These are phyloP conservation scores for Tripidium arundinaceum DNA, from an alignment of 202 grass and related monocot species.

Conservation along the genomic window DNA sequence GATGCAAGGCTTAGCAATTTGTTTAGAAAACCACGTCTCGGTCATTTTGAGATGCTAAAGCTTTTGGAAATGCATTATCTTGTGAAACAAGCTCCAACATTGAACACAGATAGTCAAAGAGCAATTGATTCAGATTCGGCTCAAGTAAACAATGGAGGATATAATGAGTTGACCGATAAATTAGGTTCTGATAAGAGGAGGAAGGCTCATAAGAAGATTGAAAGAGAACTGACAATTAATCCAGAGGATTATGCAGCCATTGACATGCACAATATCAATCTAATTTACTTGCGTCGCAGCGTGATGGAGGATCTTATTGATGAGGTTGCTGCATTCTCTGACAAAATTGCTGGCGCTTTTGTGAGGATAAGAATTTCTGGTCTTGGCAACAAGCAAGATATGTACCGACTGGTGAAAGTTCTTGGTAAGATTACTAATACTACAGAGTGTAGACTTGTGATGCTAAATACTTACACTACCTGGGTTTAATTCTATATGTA, in stretches of 20 bases:
- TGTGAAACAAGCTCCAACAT: conserved; percentile 54
- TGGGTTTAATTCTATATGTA: conserved; percentile 50
- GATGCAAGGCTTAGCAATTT: conserved; percentile 68
- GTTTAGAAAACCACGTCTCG: conserved; percentile 67
- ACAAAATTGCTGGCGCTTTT: conserved; percentile 88
- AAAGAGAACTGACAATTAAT: conserved; percentile 53
- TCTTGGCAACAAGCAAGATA: conserved; percentile 86
- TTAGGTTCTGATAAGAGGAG: conserved; percentile 49
- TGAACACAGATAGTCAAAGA: conserved; percentile 45
- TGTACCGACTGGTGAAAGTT: conserved; percentile 97
- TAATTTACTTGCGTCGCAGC: conserved; percentile 86
- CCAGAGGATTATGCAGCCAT: conserved; percentile 87
- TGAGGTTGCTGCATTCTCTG: conserved; percentile 56
- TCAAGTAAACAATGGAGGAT: conserved; percentile 55
- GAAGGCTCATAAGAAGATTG: conserved; percentile 61
- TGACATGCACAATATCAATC: conserved; percentile 92
- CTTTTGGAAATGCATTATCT: conserved; percentile 86
- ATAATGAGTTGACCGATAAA: conserved; percentile 41
- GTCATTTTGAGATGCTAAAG: conserved; percentile 85
- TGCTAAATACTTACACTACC: conserved; percentile 33
- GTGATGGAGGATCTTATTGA: conserved; percentile 85
- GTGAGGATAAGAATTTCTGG: conserved; percentile 84
- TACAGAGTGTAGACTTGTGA: background rate
- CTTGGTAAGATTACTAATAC: conserved; percentile 58
- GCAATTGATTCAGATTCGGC: conserved; percentile 47